Evolutionary conservation across 2,329 filamentous ascomycete genomes (phyloP).

Genomic region (Ophiostoma perfectum): DNA sequence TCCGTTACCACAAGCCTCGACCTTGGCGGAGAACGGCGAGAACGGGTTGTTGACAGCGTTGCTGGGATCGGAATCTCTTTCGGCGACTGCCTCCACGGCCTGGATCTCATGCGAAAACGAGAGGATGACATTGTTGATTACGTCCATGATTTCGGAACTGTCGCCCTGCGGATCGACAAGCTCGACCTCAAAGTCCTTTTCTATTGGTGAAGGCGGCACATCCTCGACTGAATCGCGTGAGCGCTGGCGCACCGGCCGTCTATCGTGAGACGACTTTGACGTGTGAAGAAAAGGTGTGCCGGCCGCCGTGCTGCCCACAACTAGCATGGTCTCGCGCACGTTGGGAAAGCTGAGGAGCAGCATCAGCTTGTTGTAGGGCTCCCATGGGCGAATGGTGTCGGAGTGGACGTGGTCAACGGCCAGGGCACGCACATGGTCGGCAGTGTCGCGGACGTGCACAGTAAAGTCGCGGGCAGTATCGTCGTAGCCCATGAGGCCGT

Average conservation of each 20-base stretch:
- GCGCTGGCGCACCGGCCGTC: slow-evolving; percentile 17
- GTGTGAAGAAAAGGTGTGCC: neutral
- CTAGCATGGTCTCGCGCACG: slow-evolving; percentile 37
- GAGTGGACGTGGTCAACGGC: slow-evolving; percentile 44
- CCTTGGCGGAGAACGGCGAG: slow-evolving; percentile 9
- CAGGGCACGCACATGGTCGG: slow-evolving; percentile 36
- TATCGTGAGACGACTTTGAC: slow-evolving; percentile 14
- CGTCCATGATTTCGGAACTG: slow-evolving; percentile 23
- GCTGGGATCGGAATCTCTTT: neutral
- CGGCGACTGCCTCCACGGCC: slow-evolving; percentile 13
- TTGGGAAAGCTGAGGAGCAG: slow-evolving; percentile 40
- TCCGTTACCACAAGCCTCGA: slow-evolving; percentile 4
- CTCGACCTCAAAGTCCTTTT: slow-evolving; percentile 28
- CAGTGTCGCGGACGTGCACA: slow-evolving; percentile 34
- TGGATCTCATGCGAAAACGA: slow-evolving; percentile 29
- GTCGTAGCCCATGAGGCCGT: slow-evolving; percentile 39
- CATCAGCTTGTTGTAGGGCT: slow-evolving; percentile 47
- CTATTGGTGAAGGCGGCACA: slow-evolving; percentile 17
- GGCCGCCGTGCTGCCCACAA: slow-evolving; percentile 28
- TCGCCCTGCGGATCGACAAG: slow-evolving; percentile 32
- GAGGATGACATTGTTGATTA: slow-evolving; percentile 29
- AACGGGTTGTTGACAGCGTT: neutral
- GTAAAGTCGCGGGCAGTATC: slow-evolving; percentile 40
- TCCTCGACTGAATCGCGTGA: slow-evolving; percentile 24
- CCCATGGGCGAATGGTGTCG: slow-evolving; percentile 44